These are phyloP conservation scores for Bruguiera parviflora DNA, from an alignment of 345 rosid species.

Conservation along the genomic window DNA sequence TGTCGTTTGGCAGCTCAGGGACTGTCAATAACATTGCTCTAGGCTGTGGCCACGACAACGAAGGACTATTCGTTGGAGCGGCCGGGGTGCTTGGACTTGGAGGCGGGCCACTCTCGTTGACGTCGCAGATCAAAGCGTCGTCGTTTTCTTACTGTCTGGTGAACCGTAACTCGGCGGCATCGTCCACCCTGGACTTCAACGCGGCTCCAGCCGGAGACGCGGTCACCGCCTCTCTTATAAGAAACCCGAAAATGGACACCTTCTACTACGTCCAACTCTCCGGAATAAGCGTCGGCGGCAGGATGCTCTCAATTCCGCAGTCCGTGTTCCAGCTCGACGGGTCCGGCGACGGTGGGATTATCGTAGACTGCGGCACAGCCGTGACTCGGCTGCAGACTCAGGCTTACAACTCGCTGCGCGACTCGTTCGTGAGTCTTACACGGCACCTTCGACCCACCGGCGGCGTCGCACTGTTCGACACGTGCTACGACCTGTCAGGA, in stretches of 20 bases:
- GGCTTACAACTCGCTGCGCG: conserved; percentile 74
- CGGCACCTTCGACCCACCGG: conserved; percentile 34
- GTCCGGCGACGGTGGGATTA: conserved; percentile 74
- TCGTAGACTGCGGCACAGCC: conserved; percentile 91
- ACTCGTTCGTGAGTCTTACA: conserved; percentile 51
- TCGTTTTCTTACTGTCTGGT: conserved; percentile 89
- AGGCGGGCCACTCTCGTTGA: conserved; percentile 68
- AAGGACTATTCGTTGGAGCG: conserved; percentile 73
- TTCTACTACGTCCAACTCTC: conserved; percentile 74
- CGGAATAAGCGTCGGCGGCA: conserved; percentile 88
- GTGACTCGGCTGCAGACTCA: conserved; percentile 74
- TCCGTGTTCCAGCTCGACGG: conserved; percentile 57
- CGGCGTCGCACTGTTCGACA: conserved; percentile 74
- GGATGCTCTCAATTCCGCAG: conserved; percentile 44
- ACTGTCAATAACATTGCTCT: conserved; percentile 20
- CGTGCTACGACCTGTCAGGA: conserved; percentile 80
- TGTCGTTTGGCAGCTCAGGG: conserved; percentile 48
- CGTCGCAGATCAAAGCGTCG: conserved; percentile 62
- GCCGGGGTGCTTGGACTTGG: conserved; percentile 95
- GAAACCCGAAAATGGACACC: conserved; percentile 58
- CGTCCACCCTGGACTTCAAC: conserved; percentile 78
- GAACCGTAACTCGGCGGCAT: conserved; percentile 59
- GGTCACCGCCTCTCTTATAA: conserved; percentile 57
- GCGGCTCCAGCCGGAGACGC: conserved; percentile 40
- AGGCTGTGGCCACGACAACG: conserved; percentile 89